Conservation (phyloP, 345 rosid genomes). For the Eucalyptus pauciflora region DNA sequence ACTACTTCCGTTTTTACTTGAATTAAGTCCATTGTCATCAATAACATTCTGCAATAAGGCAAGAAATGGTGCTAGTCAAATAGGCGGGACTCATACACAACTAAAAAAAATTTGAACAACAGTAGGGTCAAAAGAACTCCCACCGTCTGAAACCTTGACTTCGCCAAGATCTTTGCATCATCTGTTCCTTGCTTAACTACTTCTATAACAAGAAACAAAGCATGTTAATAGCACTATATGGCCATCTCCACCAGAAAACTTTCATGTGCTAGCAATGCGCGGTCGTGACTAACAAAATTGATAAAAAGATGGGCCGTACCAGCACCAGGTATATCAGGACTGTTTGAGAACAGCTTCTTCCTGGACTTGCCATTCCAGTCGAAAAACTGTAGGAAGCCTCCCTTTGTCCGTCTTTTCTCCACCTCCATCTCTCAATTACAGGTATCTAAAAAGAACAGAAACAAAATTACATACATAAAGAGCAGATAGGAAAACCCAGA, state of each 20-base stretch:
- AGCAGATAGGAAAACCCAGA: background rate
- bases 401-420: constrained; percentile 57
- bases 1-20: constrained; percentile 27
- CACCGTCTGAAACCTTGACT: constrained; percentile 25
- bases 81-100: background rate
- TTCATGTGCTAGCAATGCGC: background rate
- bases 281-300: background rate
- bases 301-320: constrained; percentile 14
- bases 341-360: constrained; percentile 56
- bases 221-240: background rate
- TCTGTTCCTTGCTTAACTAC: constrained; percentile 32
- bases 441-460: background rate
- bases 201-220: constrained; percentile 4
- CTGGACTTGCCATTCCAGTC: constrained; percentile 86
- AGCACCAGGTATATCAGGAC: constrained; percentile 23
- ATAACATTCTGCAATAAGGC: constrained; percentile 23
- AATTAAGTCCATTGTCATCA: constrained; percentile 28
- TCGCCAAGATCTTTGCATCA: constrained; percentile 12
- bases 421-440: constrained; percentile 48
- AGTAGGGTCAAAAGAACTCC: background rate
- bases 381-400: constrained; percentile 60
- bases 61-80: background rate
- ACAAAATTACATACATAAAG: background rate
- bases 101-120: background rate
- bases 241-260: background rate